phyloP scores from a whole-genome alignment of 371 early-diverging fungal species.

The Mucor ambiguus region DNA sequence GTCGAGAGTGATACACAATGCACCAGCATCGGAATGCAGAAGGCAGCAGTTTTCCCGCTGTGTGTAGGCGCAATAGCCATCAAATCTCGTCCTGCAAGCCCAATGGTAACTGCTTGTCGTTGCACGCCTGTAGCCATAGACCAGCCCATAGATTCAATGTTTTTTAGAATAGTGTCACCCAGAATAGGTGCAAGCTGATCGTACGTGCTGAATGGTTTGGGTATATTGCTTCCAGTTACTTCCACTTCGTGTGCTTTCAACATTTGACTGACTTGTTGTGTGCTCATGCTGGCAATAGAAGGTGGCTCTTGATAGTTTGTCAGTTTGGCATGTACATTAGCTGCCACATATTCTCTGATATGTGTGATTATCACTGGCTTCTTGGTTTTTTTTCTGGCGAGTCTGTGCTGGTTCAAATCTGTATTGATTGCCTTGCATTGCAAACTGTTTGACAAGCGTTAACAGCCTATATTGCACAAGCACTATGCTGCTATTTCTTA shows the following conservation, averaged over 20 bases:
- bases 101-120: constrained; percentile 69
- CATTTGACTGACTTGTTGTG: constrained; percentile 35
- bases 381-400: not conserved
- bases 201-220: constrained; percentile 54
- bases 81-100: constrained; percentile 69
- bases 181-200: constrained; percentile 46
- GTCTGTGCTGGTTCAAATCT: constrained; percentile 23
- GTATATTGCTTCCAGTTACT: constrained; percentile 49
- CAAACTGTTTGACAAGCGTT: constrained; percentile 25
- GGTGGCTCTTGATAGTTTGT: constrained; percentile 55
- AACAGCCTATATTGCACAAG: not conserved
- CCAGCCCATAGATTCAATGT: constrained; percentile 48
- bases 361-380: not conserved
- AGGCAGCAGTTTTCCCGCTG: constrained; percentile 64
- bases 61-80: constrained; percentile 71
- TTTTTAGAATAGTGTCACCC: constrained; percentile 40
- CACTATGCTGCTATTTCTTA: constrained; percentile 8
- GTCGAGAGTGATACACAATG: constrained; percentile 55
- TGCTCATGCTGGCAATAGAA: constrained; percentile 31
- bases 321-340: constrained; percentile 47
- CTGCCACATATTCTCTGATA: constrained; percentile 27
- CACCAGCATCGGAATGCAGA: constrained; percentile 53
- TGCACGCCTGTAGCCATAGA: constrained; percentile 60
- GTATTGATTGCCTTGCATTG: constrained; percentile 50
- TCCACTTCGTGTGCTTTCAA: constrained; percentile 45